These are phyloP conservation scores for Plasmodium gonderi DNA, from an alignment of 169 alveolate genomes.

Conservation along the genomic window DNA sequence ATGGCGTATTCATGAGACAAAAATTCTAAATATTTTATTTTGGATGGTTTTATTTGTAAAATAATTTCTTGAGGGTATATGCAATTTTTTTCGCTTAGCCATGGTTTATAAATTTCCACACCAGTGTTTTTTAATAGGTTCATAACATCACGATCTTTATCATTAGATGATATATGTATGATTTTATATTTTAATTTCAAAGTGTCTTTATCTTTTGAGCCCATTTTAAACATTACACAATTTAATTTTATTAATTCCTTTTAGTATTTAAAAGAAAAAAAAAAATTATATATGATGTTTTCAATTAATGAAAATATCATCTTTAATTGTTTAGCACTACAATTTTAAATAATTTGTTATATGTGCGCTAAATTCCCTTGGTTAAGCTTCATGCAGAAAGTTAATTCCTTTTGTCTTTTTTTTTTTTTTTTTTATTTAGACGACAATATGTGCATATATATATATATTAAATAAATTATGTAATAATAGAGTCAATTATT, in stretches of 20 bases:
- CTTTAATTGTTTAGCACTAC: background rate
- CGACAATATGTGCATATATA: background rate
- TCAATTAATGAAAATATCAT: background rate
- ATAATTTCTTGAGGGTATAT: slow-evolving; percentile 67
- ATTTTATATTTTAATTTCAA: slow-evolving; percentile 66
- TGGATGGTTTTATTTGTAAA: slow-evolving; percentile 60
- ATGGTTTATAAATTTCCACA: slow-evolving; percentile 44
- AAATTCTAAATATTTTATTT: slow-evolving; percentile 69
- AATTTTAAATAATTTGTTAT: slow-evolving; percentile 29
- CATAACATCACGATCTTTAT: slow-evolving; percentile 60
- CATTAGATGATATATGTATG: slow-evolving; percentile 63
- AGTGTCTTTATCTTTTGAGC: slow-evolving; percentile 63
- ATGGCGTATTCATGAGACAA: slow-evolving; percentile 71
- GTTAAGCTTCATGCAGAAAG: slow-evolving; percentile 7
- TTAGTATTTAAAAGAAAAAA: slow-evolving; percentile 10
- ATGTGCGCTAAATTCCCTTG: slow-evolving; percentile 4
- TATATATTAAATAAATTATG: slow-evolving; percentile 6
- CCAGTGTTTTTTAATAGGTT: slow-evolving; percentile 50
- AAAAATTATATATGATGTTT: background rate
- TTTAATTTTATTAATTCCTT: slow-evolving; percentile 6
- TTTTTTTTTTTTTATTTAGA: slow-evolving; percentile 21
- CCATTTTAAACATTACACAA: slow-evolving; percentile 23
- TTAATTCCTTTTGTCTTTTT: slow-evolving; percentile 29
- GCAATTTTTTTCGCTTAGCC: slow-evolving; percentile 71
- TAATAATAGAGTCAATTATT: background rate